These are phyloP conservation scores for Alternaria infectoria DNA, from an alignment of 2,329 filamentous ascomycete species.

Conservation along the genomic window DNA sequence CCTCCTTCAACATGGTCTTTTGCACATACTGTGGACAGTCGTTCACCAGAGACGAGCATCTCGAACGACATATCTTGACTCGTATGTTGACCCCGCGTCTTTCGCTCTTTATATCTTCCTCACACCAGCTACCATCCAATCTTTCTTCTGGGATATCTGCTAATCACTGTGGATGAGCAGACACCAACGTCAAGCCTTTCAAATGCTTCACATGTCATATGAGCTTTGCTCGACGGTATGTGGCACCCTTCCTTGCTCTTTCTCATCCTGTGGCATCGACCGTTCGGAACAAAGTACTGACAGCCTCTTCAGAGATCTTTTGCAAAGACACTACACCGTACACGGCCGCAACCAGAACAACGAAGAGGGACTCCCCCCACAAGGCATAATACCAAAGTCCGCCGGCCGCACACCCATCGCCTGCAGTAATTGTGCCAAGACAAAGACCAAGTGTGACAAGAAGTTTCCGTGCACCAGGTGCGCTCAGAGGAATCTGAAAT, in stretches of 20 bases:
- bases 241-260: conserved; percentile 15
- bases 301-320: conserved; percentile 51
- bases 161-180: conserved; percentile 32
- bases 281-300: conserved; percentile 16
- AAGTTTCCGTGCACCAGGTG: conserved; percentile 62
- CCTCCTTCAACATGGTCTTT: conserved; percentile 55
- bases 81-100: conserved; percentile 46
- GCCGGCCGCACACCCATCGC: conserved; percentile 60
- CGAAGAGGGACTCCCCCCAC: conserved; percentile 55
- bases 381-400: conserved; percentile 59
- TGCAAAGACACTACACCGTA: conserved; percentile 60
- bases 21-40: conserved; percentile 62
- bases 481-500: conserved; percentile 57
- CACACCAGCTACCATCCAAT: background rate
- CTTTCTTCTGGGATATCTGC: background rate
- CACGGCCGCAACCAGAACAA: conserved; percentile 59
- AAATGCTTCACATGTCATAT: conserved; percentile 62
- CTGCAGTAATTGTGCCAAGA: conserved; percentile 61
- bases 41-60: conserved; percentile 60
- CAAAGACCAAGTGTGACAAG: conserved; percentile 62
- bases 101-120: background rate
- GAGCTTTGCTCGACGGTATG: conserved; percentile 60
- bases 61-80: conserved; percentile 60
- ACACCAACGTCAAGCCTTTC: conserved; percentile 63
- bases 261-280: background rate